Percentiles rank a stretch among this genome's conserved stretches.
phyloP scores from a whole-genome alignment of 768 basidiomycete genomes.

The Lactifluus echinatus region DNA sequence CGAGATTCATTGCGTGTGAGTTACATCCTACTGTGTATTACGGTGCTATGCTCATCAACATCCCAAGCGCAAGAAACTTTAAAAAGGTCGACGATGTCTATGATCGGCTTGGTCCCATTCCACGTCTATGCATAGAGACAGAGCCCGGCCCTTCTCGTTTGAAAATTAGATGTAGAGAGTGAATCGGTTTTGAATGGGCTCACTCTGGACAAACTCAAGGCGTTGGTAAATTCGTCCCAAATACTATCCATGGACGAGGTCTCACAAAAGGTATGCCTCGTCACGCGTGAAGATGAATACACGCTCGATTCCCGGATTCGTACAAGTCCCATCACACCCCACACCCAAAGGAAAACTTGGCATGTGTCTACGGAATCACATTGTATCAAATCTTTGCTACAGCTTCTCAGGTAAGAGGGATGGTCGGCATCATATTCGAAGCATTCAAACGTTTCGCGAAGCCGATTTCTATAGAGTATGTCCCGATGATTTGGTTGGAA shows the following conservation, averaged over 20 bases:
- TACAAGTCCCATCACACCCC: too few species aligned
- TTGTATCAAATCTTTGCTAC: background rate
- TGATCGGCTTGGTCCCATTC: background rate
- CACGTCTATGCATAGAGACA: background rate
- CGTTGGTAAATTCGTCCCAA: too few species aligned
- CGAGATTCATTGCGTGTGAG: background rate
- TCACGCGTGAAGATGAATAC: too few species aligned
- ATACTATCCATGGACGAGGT: too few species aligned
- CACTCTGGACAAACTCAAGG: too few species aligned
- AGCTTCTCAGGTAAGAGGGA: background rate
- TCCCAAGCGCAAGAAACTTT: too few species aligned
- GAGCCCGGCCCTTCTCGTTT: background rate
- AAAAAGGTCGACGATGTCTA: background rate
- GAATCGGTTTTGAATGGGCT: too few species aligned
- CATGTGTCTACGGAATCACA: too few species aligned
- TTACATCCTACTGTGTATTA: background rate
- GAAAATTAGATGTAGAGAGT: too few species aligned
- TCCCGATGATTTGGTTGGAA: background rate
- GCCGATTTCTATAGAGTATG: background rate
- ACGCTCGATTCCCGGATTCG: too few species aligned
- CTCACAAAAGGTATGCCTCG: too few species aligned
- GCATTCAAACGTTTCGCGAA: background rate
- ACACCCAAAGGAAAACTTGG: too few species aligned
- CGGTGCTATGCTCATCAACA: background rate
- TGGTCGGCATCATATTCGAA: background rate